Percentiles rank a stretch among this genome's conserved stretches.
Conservation (phyloP, 305 asterid species). For the Fraxinus sp. region DNA sequence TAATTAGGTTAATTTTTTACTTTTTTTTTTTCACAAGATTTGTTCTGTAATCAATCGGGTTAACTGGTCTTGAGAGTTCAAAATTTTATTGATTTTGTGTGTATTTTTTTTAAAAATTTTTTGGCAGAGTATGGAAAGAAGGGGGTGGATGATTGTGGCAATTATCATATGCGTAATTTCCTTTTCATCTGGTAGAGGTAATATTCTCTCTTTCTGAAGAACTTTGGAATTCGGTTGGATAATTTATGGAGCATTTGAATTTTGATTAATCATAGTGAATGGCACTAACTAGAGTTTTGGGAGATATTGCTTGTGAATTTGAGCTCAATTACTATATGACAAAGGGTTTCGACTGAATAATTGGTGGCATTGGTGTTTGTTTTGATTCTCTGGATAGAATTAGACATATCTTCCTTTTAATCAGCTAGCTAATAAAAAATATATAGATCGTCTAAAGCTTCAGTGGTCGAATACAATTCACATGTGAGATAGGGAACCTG, state of each 20-base stretch:
- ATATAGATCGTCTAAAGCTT: neutral
- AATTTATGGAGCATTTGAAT: neutral
- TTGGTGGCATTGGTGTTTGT: neutral
- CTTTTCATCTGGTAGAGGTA: constrained; percentile 54
- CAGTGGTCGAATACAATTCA: neutral
- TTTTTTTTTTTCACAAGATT: neutral
- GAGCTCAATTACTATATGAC: neutral
- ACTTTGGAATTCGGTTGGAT: neutral
- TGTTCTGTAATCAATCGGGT: constrained; percentile 2
- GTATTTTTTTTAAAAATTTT: neutral
- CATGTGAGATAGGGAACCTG: neutral
- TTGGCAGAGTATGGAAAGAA: constrained; percentile 49
- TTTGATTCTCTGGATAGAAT: neutral
- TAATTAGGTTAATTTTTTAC: constrained; percentile 23
- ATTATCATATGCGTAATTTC: constrained; percentile 32
- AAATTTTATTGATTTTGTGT: neutral
- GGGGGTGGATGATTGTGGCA: constrained; percentile 36
- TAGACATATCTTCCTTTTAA: neutral
- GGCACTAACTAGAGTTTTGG: neutral
- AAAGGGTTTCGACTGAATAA: neutral
- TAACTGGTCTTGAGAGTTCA: constrained; percentile 1
- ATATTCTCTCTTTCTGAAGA: neutral
- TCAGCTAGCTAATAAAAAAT: neutral
- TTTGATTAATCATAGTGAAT: constrained; percentile 6
- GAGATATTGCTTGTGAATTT: constrained; percentile 13